Conservation (phyloP, 106 monocot species). For the Phalaenopsis aphrodite region DNA sequence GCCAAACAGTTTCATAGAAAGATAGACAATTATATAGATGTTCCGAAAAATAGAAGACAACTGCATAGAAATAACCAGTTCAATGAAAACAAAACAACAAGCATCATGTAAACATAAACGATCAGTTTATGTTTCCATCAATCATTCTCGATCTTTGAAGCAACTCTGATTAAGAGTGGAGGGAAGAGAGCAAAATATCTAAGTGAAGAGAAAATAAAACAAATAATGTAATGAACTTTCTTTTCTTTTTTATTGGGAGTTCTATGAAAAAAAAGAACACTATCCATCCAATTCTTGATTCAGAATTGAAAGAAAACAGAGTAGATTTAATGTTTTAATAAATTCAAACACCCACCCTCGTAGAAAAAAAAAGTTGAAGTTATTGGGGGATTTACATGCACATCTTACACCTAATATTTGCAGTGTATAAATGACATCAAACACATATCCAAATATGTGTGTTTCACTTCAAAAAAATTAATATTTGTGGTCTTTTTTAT, state of each 20-base stretch:
- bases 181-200: neutral
- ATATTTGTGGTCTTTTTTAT: too few species aligned
- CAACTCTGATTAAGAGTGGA: neutral
- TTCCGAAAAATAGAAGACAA: neutral
- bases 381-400: too few species aligned
- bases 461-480: too few species aligned
- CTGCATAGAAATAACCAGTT: neutral
- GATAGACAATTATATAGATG: neutral
- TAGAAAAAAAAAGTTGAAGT: neutral
- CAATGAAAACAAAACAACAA: neutral
- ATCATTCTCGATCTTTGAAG: neutral
- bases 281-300: neutral
- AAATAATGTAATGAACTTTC: neutral
- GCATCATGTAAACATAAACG: neutral
- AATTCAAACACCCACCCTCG: neutral
- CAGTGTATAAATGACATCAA: too few species aligned
- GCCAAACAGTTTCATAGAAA: neutral
- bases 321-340: too few species aligned
- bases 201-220: neutral
- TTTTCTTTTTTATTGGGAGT: neutral
- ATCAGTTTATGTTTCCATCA: neutral
- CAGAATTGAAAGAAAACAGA: neutral
- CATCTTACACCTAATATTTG: too few species aligned
- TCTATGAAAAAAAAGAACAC: neutral
- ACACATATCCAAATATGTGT: too few species aligned